Evolutionary conservation across 495 filamentous ascomycete genomes (phyloP).

Genomic region (Gamarada debralockiae): DNA sequence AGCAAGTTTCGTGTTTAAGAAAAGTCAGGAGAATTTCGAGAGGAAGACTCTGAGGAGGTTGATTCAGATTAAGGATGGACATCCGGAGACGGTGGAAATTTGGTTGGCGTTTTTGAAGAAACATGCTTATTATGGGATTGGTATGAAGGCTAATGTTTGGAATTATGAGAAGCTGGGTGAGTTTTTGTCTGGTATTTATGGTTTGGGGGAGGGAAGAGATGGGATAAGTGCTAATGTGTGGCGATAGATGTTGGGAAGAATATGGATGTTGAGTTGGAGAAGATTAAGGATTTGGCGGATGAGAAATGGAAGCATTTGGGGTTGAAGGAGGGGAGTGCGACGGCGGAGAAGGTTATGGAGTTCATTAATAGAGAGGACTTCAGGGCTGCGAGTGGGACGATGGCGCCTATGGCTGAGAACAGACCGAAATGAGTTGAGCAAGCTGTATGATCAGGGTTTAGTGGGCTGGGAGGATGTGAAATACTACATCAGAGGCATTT

Average conservation of each 20-base stretch:
- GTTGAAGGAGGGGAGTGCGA: slow-evolving; percentile 45
- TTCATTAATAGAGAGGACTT: slow-evolving; percentile 48
- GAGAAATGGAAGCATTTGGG: slow-evolving; percentile 63
- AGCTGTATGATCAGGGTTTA: background rate
- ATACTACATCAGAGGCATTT: background rate
- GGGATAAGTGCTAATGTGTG: background rate
- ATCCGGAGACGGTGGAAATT: slow-evolving; percentile 79
- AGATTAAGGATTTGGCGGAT: slow-evolving; percentile 56
- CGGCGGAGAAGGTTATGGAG: slow-evolving; percentile 50
- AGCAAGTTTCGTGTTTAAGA: slow-evolving; percentile 90
- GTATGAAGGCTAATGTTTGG: slow-evolving; percentile 98
- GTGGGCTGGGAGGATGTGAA: background rate
- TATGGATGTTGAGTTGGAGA: slow-evolving; percentile 57
- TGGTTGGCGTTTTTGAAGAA: slow-evolving; percentile 92
- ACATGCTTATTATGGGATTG: slow-evolving; percentile 87
- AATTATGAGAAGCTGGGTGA: slow-evolving; percentile 71
- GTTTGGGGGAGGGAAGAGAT: slow-evolving; percentile 9
- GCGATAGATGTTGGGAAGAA: slow-evolving; percentile 57
- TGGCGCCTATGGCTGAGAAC: slow-evolving; percentile 9
- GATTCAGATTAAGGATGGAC: slow-evolving; percentile 91
- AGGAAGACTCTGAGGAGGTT: slow-evolving; percentile 79
- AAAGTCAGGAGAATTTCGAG: slow-evolving; percentile 97
- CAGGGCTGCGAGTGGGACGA: slow-evolving; percentile 21
- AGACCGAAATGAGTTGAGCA: background rate
- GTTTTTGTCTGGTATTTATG: slow-evolving; percentile 19